Conservation (phyloP, 208 protist species). For the Naegleria lovaniensis region DNA sequence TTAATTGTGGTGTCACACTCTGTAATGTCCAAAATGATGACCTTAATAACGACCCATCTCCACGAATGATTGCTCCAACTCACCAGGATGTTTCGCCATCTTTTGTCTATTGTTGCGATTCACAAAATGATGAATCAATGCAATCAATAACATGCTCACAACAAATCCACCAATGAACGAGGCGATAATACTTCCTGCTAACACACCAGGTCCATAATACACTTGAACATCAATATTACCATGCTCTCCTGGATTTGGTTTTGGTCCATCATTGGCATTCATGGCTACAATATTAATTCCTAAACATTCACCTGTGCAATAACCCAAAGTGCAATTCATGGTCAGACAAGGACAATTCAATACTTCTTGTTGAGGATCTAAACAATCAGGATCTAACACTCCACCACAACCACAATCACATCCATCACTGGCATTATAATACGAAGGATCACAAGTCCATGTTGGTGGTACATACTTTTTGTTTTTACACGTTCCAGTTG, state of each 20-base stretch:
- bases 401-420: not conserved
- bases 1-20: no score
- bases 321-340: not conserved
- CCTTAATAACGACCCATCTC: no score
- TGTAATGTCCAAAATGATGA: no score
- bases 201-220: not conserved
- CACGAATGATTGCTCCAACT: no score
- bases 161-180: not conserved
- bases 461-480: not conserved
- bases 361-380: not conserved
- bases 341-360: not conserved
- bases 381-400: not conserved
- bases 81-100: not conserved
- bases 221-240: not conserved
- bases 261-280: not conserved
- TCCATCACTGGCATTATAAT: not conserved
- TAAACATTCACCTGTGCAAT: not conserved
- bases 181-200: not conserved
- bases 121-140: not conserved
- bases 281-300: not conserved
- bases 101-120: not conserved
- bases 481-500: not conserved
- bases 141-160: not conserved
- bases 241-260: not conserved
- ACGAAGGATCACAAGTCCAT: not conserved